Evolutionary conservation across 73 alveolate genomes (phyloP).

Genomic region (Uronychia binucleata): DNA sequence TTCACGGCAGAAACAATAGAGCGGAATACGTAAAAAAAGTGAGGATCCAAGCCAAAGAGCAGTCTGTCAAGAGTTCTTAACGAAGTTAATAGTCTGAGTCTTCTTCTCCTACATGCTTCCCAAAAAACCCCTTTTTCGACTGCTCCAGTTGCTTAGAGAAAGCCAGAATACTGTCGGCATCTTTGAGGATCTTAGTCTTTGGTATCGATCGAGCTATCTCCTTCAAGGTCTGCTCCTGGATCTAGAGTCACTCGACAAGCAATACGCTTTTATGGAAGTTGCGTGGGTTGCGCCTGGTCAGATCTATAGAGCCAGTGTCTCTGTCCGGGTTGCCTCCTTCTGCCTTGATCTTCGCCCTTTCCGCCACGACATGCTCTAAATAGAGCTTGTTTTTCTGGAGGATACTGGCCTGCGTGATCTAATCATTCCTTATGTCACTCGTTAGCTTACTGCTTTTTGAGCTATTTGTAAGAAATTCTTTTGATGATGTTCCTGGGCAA

Average conservation of each 20-base stretch:
- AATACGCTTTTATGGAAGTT: background rate
- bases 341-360: background rate
- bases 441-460: background rate
- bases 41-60: constrained; percentile 3
- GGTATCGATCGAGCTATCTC: background rate
- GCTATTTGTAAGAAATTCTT: background rate
- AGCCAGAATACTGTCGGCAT: background rate
- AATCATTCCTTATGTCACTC: background rate
- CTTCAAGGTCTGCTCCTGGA: background rate
- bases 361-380: background rate
- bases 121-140: no score
- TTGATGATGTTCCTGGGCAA: background rate
- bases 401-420: background rate
- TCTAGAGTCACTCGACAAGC: no score
- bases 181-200: background rate
- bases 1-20: background rate
- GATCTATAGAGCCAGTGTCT: background rate
- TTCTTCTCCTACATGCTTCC: background rate
- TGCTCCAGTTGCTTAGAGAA: no score
- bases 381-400: background rate
- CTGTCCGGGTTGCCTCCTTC: background rate
- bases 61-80: background rate
- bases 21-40: constrained; percentile 6
- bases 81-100: background rate
- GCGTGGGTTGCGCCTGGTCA: background rate